phyloP scores from a whole-genome alignment of 495 filamentous ascomycete species.

The Pyrenopolyporus hunteri region DNA sequence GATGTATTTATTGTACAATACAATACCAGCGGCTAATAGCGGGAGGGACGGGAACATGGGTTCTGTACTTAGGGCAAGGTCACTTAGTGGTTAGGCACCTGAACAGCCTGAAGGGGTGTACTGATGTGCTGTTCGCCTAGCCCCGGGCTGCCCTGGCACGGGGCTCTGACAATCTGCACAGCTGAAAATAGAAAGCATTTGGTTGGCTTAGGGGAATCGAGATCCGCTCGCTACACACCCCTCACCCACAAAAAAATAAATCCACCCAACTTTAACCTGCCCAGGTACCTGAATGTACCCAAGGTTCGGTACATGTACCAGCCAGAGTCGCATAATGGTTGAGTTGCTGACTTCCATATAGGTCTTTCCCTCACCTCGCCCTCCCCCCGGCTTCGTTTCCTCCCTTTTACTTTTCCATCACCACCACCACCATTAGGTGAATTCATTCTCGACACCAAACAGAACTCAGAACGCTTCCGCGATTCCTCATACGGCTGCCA shows the following conservation, averaged over 20 bases:
- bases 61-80: too few species aligned
- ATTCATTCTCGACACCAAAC: constrained; percentile 11
- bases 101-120: constrained; percentile 26
- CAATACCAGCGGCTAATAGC: constrained; percentile 30
- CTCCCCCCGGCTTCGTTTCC: constrained; percentile 13
- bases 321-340: constrained; percentile 10
- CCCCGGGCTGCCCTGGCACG: constrained; percentile 1
- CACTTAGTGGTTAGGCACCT: constrained; percentile 25
- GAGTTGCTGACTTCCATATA: too few species aligned
- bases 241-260: constrained; percentile 13
- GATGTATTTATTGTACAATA: too few species aligned
- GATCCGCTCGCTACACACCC: constrained; percentile 22
- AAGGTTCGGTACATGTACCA: not conserved
- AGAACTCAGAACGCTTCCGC: constrained; percentile 11
- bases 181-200: constrained; percentile 23
- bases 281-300: not conserved
- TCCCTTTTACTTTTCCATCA: constrained; percentile 24
- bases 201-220: constrained; percentile 18
- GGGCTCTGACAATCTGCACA: constrained; percentile 6
- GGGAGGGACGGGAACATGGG: constrained; percentile 18
- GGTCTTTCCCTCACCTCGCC: too few species aligned
- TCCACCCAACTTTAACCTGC: not conserved
- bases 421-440: constrained; percentile 42
- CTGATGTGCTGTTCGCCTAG: constrained; percentile 1
- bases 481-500: constrained; percentile 37